Percentiles rank a stretch among this genome's conserved stretches.
These are phyloP conservation scores for Begonia masoniana DNA, from an alignment of 306 rosid genomes.

Conservation along the genomic window DNA sequence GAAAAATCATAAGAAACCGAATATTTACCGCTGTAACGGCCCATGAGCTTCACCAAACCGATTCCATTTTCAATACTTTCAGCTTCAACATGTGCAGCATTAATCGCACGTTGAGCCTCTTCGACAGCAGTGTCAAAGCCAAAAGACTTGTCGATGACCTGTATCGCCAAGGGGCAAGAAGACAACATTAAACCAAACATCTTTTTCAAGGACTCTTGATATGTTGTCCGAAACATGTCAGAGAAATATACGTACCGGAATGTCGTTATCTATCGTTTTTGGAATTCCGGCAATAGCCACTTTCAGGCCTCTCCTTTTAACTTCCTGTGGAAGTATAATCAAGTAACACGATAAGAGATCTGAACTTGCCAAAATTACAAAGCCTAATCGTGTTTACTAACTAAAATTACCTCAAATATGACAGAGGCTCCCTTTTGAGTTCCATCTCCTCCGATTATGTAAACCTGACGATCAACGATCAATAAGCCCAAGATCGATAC, in stretches of 20 bases:
- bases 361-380: not conserved
- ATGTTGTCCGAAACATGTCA: not conserved
- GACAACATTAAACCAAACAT: too few species aligned
- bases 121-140: slow-evolving; percentile 98
- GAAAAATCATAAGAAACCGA: slow-evolving; percentile 1
- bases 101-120: slow-evolving; percentile 98
- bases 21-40: slow-evolving; percentile 77
- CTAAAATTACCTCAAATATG: slow-evolving; percentile 74
- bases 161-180: slow-evolving; percentile 10
- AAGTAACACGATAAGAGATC: not conserved
- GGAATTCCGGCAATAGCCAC: slow-evolving; percentile 84
- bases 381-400: not conserved
- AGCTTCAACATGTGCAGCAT: slow-evolving; percentile 97
- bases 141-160: slow-evolving; percentile 85
- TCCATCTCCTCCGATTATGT: slow-evolving; percentile 98
- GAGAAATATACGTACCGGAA: slow-evolving; percentile 39
- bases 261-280: slow-evolving; percentile 92
- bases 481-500: slow-evolving; percentile 3
- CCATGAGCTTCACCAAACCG: slow-evolving; percentile 94
- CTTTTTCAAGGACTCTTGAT: too few species aligned
- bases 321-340: slow-evolving; percentile 47
- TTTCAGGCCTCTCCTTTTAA: slow-evolving; percentile 81
- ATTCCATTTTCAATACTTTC: slow-evolving; percentile 79
- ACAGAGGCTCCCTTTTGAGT: slow-evolving; percentile 90
- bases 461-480: slow-evolving; percentile 50